These are phyloP conservation scores for Leishmania martiniquensis DNA, from an alignment of 208 protist genomes.

Conservation along the genomic window DNA sequence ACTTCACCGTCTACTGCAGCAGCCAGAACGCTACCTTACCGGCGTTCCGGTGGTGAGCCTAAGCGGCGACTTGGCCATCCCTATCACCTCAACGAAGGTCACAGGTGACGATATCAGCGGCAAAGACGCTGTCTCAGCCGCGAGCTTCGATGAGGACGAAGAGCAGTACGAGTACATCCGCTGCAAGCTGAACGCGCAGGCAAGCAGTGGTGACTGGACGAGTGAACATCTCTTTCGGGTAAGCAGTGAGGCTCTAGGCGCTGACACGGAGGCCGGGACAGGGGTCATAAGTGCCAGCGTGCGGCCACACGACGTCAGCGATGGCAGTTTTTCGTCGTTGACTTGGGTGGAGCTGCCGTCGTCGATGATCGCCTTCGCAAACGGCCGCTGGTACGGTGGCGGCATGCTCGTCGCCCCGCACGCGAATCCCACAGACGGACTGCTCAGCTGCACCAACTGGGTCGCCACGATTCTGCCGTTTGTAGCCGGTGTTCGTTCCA, in stretches of 20 bases:
- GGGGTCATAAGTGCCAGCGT: not conserved
- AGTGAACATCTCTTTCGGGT: not conserved
- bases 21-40: not conserved
- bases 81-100: not conserved
- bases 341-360: constrained; percentile 67
- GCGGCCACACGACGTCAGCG: not conserved
- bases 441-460: constrained; percentile 82
- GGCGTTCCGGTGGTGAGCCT: not conserved
- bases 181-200: not conserved
- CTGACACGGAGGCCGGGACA: not conserved
- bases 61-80: not conserved
- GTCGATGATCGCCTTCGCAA: constrained; percentile 80
- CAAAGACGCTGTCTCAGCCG: not conserved
- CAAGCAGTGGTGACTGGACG: not conserved
- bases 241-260: not conserved
- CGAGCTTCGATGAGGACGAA: not conserved
- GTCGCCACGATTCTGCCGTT: constrained; percentile 55
- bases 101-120: not conserved
- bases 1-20: constrained; percentile 4
- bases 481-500: constrained; percentile 36
- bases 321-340: constrained; percentile 16
- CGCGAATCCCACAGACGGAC: constrained; percentile 71
- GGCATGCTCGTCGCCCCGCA: constrained; percentile 79
- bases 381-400: constrained; percentile 84
- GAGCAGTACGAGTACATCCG: not conserved